Percentiles rank a stretch among this genome's conserved stretches.
Evolutionary conservation across 257 asterid genomes (phyloP).

Genomic region (Lycium barbarum): DNA sequence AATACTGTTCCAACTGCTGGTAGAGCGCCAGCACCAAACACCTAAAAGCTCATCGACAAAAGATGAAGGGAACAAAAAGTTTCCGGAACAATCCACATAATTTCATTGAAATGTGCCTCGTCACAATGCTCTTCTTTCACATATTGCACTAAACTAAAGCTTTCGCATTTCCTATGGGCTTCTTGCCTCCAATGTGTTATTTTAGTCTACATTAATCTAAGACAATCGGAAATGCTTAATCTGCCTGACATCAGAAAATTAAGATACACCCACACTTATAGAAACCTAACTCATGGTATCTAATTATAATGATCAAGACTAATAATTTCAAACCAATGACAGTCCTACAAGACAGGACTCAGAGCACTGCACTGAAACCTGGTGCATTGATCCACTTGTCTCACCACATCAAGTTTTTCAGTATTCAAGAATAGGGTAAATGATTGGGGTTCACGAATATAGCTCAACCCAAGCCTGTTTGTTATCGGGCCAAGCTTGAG

Average conservation of each 20-base stretch:
- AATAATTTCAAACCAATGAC: neutral
- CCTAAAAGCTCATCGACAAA: neutral
- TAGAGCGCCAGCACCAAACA: neutral
- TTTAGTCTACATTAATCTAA: neutral
- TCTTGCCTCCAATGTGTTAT: neutral
- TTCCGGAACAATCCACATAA: neutral
- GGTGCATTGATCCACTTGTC: neutral
- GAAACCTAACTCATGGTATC: neutral
- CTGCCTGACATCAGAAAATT: neutral
- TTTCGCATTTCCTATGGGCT: neutral
- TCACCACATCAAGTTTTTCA: neutral
- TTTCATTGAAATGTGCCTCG: neutral
- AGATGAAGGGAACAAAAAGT: neutral
- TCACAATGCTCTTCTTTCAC: neutral
- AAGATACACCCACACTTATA: neutral
- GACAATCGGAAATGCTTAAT: neutral
- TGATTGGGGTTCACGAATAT: neutral
- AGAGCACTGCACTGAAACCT: neutral
- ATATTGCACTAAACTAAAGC: neutral
- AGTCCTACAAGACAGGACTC: neutral
- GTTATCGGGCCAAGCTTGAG: neutral
- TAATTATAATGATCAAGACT: neutral
- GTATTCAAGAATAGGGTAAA: neutral
- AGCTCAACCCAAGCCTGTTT: neutral
- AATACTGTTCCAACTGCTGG: neutral